Evolutionary conservation across 1,284 basidiomycete species (phyloP), one percentile per base, ranked within the genome.

Genomic region (Tilletia setariae): DNA sequence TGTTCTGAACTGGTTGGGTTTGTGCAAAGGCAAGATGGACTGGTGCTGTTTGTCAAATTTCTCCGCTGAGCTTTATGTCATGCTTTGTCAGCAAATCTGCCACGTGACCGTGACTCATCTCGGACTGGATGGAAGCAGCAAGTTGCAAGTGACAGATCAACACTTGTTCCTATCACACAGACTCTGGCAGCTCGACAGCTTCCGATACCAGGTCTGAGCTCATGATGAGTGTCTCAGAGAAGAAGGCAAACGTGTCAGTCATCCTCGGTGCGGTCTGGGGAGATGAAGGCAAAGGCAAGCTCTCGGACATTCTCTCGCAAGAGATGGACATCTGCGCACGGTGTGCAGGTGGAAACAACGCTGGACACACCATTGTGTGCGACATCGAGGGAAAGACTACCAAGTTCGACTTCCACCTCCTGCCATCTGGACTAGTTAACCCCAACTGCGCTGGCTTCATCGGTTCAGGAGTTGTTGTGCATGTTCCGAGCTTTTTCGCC

Each of bases 261-360:
- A 72, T 82, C 67, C 79, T 82, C 64, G 80, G 80, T 11, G 71
- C 74, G 49, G 79, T 81, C 65, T 82, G 80, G 80, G 80, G 80
- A 51, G 80, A 82, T 68, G 80, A 82, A 68, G 80, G 80, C 72
- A 82, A 82, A 64, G 75, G 80, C 65, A 82, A 82, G 73, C 78
- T 82, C 63, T 75, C 79, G 63, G 80, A 82, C 65, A 76, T 82
- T 35, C 76, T 82, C 63, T 72, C 73, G 46, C 91, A 90, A 23
- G 88, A 95, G 67, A 88, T 89, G 76, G 95, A 98, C 83, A 85
- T 98, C 80, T 98, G 94, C 81, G 95, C 94, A 43, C 89, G 95
- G 62, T 98, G 94, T 83, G 95, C 95, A 6, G 95, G 95, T 32
- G 96, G 95, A 21, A 98, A 98, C 86, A 98, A 98, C 83, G 95